Base-by-base conservation (phyloP, 441 rosid species). In the Erysimum cheiri region DNA sequence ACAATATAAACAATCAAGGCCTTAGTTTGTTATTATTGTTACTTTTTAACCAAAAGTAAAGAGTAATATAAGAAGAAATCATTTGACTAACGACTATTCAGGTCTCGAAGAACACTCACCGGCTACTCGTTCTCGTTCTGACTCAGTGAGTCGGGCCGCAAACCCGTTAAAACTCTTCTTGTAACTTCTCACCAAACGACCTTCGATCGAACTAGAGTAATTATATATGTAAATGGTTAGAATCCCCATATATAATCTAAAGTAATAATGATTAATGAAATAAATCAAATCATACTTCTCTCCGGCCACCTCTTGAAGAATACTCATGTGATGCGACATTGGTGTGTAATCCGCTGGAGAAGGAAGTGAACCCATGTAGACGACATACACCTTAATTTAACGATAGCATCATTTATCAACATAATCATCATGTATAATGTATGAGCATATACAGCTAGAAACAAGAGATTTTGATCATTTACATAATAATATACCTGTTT, bases 331-430 rank as follows among this genome's bases (percentile, higher is more conserved):
- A 5, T 73, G 73, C 26, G 87, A 72, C 37, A 81, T 39, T 12
- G 78, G 74, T 9, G 62, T 71, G 71, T 83, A 77, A 28, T 74
- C 63, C 5, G 35, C 74, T 64, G 22, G 66, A 3, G 72, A 53
- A 5, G 85, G 88, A 69, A 88, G 78, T 13, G 85, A 75, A 11
- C 92, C 94, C 88, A 88, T 64, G 71, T 88, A 84, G 67, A 85
- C 87, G 39, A 90, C 77, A 67, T 86, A 74, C 13, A 80, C 79
- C 92, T 82, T 19, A 8, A 17, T 32, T 53, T n/a, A 54, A 54
- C 0, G 4, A 54, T 6, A 32, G 17, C 40, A 54, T 36, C 71
- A 64, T n/a, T 6, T 36, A 60, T 70, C 56, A 33, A 1, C 5
- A n/a, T 41, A 8, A 53, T 43, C 46, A 61, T 40, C 15, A 39